Evolutionary conservation across 2,329 filamentous ascomycete species (phyloP).

Genomic region (Fusarium sp.): DNA sequence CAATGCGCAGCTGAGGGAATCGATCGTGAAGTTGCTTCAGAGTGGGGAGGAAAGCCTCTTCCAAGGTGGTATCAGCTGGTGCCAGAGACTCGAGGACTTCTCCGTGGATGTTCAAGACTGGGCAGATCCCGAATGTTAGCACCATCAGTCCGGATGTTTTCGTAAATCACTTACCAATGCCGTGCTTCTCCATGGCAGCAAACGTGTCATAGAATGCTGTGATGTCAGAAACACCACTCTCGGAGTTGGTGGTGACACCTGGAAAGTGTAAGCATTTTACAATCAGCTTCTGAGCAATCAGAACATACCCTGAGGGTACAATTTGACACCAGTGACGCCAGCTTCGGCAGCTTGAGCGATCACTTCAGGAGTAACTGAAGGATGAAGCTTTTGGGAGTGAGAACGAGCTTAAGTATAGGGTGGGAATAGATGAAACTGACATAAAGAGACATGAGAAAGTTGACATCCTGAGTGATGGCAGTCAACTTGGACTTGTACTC

Average conservation of each 20-base stretch:
- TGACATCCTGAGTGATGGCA: constrained; percentile 69
- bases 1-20: constrained; percentile 78
- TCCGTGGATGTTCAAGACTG: constrained; percentile 90
- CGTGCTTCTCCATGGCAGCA: constrained; percentile 86
- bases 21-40: constrained; percentile 76
- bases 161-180: constrained; percentile 57
- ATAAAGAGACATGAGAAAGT: constrained; percentile 80
- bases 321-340: constrained; percentile 78
- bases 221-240: constrained; percentile 75
- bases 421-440: constrained; percentile 45
- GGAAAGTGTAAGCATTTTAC: constrained; percentile 22
- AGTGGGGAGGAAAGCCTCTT: constrained; percentile 79
- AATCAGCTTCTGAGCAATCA: neutral
- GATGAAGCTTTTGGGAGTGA: constrained; percentile 58
- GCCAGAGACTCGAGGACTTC: constrained; percentile 71
- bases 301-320: constrained; percentile 66
- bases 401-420: neutral
- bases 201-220: constrained; percentile 82
- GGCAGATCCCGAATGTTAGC: neutral
- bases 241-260: constrained; percentile 74
- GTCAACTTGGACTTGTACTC: constrained; percentile 72
- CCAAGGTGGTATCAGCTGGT: constrained; percentile 58
- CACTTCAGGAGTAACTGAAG: constrained; percentile 72
- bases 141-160: neutral
- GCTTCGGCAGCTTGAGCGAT: constrained; percentile 78